Percentiles rank a stretch among this genome's conserved stretches.
Evolutionary conservation across 23 red algal genomes (phyloP).

Genomic region (Chondrus crispus): DNA sequence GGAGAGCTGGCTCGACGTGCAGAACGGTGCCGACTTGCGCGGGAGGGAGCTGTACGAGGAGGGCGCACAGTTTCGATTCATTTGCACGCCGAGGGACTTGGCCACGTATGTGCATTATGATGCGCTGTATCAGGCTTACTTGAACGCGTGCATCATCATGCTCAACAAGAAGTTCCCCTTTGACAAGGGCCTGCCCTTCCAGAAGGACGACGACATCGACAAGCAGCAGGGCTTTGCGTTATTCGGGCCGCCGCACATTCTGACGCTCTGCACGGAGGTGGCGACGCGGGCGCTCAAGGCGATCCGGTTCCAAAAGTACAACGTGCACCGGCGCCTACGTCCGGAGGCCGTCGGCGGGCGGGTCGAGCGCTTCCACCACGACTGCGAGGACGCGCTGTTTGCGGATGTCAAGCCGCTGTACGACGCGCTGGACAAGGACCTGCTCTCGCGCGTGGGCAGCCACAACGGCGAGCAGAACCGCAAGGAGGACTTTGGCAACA

Average conservation of each 20-base stretch:
- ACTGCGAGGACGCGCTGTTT: neutral
- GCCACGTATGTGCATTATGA: constrained; percentile 69
- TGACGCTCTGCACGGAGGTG: constrained; percentile 64
- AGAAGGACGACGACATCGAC: constrained; percentile 32
- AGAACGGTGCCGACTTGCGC: constrained; percentile 63
- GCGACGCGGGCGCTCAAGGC: constrained; percentile 75
- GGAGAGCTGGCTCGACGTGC: constrained; percentile 39
- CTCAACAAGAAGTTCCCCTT: constrained; percentile 51
- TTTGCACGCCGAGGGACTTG: constrained; percentile 47
- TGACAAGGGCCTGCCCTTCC: constrained; percentile 60
- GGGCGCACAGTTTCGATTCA: constrained; percentile 31
- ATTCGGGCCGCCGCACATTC: constrained; percentile 59
- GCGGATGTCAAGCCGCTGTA: constrained; percentile 1
- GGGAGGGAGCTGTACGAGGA: neutral
- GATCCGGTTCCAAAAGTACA: constrained; percentile 67
- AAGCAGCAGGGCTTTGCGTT: constrained; percentile 45
- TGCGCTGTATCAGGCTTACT: constrained; percentile 71
- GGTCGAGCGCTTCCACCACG: constrained; percentile 9
- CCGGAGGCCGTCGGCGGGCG: constrained; percentile 50
- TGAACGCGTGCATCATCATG: constrained; percentile 66
- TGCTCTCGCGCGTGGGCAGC: neutral
- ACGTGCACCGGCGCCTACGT: constrained; percentile 63
- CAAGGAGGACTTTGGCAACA: neutral
- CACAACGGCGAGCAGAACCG: constrained; percentile 44
- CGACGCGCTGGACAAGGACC: neutral